Evolutionary conservation across 257 asterid genomes (phyloP).

Genomic region (Nicotiana sylvestris): DNA sequence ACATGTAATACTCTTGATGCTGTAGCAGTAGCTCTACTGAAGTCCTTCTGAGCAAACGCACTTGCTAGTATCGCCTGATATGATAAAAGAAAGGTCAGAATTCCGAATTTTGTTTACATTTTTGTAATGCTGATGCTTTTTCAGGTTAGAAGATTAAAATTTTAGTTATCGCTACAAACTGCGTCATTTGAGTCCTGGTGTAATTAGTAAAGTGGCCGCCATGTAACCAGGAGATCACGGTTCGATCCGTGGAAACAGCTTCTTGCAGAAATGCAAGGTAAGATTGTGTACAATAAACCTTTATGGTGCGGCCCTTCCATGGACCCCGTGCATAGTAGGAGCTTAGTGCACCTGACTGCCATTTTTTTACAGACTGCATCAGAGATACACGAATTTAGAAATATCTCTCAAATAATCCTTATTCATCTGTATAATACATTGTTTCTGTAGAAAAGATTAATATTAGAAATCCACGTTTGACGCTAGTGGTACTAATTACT

Average conservation of each 20-base stretch:
- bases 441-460: not conserved
- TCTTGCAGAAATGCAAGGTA: too few relatives aligned
- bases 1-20: constrained; percentile 71
- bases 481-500: not conserved
- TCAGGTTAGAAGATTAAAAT: not conserved
- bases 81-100: not conserved
- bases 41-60: constrained; percentile 67
- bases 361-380: not conserved
- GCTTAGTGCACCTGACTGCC: too few relatives aligned
- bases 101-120: not conserved
- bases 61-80: constrained; percentile 65
- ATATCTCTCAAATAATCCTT: not conserved
- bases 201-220: too few relatives aligned
- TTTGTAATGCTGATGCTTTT: not conserved
- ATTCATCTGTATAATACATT: not conserved
- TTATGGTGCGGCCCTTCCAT: too few relatives aligned
- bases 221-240: too few relatives aligned
- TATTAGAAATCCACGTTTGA: not conserved
- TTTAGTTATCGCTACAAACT: not conserved
- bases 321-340: too few relatives aligned
- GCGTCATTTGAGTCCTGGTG: too few relatives aligned
- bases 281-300: too few relatives aligned
- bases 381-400: not conserved
- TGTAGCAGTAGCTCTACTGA: constrained; percentile 38
- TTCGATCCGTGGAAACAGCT: too few relatives aligned